These are phyloP conservation scores for Aspergillus oerlinghausenensis DNA, from an alignment of 2,329 filamentous ascomycete species.

Conservation along the genomic window DNA sequence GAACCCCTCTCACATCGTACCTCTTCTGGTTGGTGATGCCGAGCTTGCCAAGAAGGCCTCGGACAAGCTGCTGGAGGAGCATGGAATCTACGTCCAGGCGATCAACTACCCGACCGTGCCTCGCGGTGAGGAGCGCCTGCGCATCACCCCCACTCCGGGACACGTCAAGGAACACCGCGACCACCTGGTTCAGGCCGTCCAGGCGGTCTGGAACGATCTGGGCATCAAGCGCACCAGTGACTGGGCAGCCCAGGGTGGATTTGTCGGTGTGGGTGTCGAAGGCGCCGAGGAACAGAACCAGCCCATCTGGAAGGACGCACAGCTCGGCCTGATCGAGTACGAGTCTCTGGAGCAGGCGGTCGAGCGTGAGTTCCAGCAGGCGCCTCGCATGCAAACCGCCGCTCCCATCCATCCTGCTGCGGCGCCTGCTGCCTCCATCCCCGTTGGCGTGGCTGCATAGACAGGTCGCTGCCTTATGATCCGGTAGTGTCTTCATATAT, in stretches of 20 bases:
- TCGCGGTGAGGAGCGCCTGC: conserved; percentile 92
- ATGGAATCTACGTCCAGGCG: conserved; percentile 94
- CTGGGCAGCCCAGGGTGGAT: conserved; percentile 87
- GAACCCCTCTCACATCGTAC: conserved; percentile 95
- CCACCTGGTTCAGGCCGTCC: conserved; percentile 76
- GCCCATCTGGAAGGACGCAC: conserved; percentile 88
- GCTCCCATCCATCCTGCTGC: conserved; percentile 17
- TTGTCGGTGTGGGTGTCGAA: conserved; percentile 84
- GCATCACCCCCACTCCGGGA: conserved; percentile 92
- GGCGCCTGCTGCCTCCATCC: conserved; percentile 16
- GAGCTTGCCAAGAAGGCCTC: conserved; percentile 88
- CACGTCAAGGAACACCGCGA: conserved; percentile 81
- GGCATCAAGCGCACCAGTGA: conserved; percentile 88
- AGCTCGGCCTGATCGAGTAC: conserved; percentile 65
- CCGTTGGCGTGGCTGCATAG: conserved; percentile 29
- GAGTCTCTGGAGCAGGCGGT: conserved; percentile 58
- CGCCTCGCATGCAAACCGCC: conserved; percentile 20
- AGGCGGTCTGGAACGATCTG: conserved; percentile 82
- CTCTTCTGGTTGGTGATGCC: conserved; percentile 88
- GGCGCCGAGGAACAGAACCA: conserved; percentile 53
- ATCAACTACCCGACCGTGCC: conserved; percentile 99
- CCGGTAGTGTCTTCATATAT: neutral
- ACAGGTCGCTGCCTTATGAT: neutral
- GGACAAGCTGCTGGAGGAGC: conserved; percentile 82
- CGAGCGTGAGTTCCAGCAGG: conserved; percentile 36